These are phyloP conservation scores for Hortaea werneckii DNA, from an alignment of 2,329 filamentous ascomycete species.

Conservation along the genomic window DNA sequence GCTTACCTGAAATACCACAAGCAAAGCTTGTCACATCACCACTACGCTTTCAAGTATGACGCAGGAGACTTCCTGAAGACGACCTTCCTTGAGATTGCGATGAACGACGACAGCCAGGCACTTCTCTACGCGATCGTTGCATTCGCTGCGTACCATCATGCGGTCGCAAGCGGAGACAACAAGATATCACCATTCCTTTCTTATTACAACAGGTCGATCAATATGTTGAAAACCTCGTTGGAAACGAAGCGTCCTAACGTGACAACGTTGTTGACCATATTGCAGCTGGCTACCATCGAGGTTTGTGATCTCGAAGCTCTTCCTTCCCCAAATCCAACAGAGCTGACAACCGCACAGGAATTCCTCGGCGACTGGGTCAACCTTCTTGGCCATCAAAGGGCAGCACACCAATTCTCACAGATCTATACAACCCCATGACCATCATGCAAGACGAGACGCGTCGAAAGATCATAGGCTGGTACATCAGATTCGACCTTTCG, in stretches of 20 bases:
- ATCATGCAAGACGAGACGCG: slow-evolving; percentile 61
- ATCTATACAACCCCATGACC: slow-evolving; percentile 66
- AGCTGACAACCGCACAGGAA: slow-evolving; percentile 48
- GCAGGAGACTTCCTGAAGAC: slow-evolving; percentile 62
- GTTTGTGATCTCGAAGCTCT: slow-evolving; percentile 40
- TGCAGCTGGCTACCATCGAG: slow-evolving; percentile 90
- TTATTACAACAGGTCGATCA: slow-evolving; percentile 85
- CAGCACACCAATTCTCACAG: slow-evolving; percentile 72
- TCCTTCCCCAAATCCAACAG: not conserved
- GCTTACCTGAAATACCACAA: slow-evolving; percentile 71
- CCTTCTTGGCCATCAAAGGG: slow-evolving; percentile 82
- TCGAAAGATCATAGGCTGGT: slow-evolving; percentile 76
- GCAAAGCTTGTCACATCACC: slow-evolving; percentile 67
- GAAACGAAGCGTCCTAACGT: slow-evolving; percentile 61
- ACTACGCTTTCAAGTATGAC: slow-evolving; percentile 70
- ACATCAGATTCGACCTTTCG: slow-evolving; percentile 79
- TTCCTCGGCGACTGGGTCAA: slow-evolving; percentile 94
- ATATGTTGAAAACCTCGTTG: slow-evolving; percentile 60
- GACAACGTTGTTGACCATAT: slow-evolving; percentile 71
- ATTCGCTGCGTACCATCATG: slow-evolving; percentile 80
- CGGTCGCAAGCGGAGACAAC: slow-evolving; percentile 58
- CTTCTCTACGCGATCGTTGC: slow-evolving; percentile 78
- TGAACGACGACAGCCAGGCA: slow-evolving; percentile 57
- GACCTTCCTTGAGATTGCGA: slow-evolving; percentile 60
- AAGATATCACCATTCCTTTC: slow-evolving; percentile 72